Evolutionary conservation across 345 rosid species (phyloP).

Genomic region (Pseudoturritis turrita): DNA sequence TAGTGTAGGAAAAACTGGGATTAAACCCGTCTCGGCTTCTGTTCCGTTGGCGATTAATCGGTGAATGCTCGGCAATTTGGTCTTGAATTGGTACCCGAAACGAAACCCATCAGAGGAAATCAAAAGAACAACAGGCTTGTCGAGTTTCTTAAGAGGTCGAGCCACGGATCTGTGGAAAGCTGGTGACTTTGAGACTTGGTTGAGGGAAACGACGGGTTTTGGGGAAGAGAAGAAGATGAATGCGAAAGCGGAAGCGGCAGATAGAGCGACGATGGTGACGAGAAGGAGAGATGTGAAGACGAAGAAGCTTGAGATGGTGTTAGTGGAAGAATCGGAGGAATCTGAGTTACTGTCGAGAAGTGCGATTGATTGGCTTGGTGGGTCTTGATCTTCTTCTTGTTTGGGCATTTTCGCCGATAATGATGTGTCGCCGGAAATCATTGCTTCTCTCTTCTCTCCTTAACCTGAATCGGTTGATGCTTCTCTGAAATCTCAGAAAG

Average conservation of each 20-base stretch:
- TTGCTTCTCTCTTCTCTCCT: neutral
- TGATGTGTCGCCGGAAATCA: slow-evolving; percentile 21
- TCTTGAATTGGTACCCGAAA: slow-evolving; percentile 90
- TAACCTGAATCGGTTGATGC: neutral
- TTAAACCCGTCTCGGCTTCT: slow-evolving; percentile 78
- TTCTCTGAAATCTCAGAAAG: slow-evolving; percentile 12
- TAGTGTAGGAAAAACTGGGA: slow-evolving; percentile 82
- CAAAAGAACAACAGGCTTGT: slow-evolving; percentile 63
- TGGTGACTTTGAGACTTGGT: slow-evolving; percentile 19
- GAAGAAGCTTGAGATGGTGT: slow-evolving; percentile 33
- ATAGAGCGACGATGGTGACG: slow-evolving; percentile 55
- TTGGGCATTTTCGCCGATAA: slow-evolving; percentile 41
- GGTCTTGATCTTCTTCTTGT: slow-evolving; percentile 43
- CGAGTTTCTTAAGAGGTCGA: slow-evolving; percentile 62
- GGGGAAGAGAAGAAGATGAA: slow-evolving; percentile 53
- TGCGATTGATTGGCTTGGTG: slow-evolving; percentile 45
- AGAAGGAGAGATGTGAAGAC: slow-evolving; percentile 50
- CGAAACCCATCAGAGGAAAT: slow-evolving; percentile 93
- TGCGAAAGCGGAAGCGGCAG: slow-evolving; percentile 72
- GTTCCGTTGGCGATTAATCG: slow-evolving; percentile 78
- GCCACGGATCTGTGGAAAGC: slow-evolving; percentile 27
- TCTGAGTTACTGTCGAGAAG: slow-evolving; percentile 53
- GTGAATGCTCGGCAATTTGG: slow-evolving; percentile 60
- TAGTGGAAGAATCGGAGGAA: slow-evolving; percentile 24
- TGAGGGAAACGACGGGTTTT: slow-evolving; percentile 5